Percentiles rank a stretch among this genome's conserved stretches.
Conservation (phyloP, 2,329 filamentous ascomycete species). For the Dothidotthia symphoricarpi region DNA sequence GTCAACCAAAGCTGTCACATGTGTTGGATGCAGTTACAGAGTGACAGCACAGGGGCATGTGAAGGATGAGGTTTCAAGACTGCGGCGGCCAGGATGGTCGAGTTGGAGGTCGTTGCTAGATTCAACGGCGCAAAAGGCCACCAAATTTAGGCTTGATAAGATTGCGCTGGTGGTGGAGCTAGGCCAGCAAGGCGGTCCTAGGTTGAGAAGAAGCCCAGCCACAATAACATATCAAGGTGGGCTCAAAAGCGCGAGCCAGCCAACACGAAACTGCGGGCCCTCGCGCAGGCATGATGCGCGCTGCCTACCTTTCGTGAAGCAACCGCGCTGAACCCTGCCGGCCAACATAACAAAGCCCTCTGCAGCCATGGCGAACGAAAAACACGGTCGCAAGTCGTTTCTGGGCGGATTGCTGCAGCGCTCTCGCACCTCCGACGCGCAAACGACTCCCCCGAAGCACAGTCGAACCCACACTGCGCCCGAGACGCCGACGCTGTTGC, state of each 20-base stretch:
- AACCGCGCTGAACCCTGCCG: constrained; percentile 18
- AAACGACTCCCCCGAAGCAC: constrained; percentile 22
- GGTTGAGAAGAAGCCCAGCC: constrained; percentile 4
- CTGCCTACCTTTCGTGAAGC: constrained; percentile 13
- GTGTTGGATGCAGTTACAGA: too few relatives aligned
- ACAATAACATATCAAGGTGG: too few relatives aligned
- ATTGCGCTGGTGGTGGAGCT: too few relatives aligned
- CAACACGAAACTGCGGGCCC: constrained; percentile 15
- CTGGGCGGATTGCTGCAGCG: constrained; percentile 13
- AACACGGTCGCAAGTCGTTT: constrained; percentile 17
- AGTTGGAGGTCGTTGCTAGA: too few relatives aligned
- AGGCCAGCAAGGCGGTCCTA: not conserved
- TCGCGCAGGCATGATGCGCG: constrained; percentile 23
- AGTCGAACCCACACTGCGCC: constrained; percentile 28
- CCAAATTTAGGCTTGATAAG: too few relatives aligned
- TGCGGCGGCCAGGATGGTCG: too few relatives aligned
- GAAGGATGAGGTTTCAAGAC: too few relatives aligned
- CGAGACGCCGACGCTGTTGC: constrained; percentile 27
- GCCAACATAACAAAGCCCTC: constrained; percentile 16
- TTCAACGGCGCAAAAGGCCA: too few relatives aligned
- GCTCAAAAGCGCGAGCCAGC: too few relatives aligned
- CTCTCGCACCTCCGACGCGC: constrained; percentile 8
- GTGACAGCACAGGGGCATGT: too few relatives aligned
- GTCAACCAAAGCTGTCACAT: too few relatives aligned
- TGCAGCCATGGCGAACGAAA: constrained; percentile 14